Evolutionary conservation across 2,329 filamentous ascomycete genomes (phyloP).

Genomic region (Fusarium protoensiforme): DNA sequence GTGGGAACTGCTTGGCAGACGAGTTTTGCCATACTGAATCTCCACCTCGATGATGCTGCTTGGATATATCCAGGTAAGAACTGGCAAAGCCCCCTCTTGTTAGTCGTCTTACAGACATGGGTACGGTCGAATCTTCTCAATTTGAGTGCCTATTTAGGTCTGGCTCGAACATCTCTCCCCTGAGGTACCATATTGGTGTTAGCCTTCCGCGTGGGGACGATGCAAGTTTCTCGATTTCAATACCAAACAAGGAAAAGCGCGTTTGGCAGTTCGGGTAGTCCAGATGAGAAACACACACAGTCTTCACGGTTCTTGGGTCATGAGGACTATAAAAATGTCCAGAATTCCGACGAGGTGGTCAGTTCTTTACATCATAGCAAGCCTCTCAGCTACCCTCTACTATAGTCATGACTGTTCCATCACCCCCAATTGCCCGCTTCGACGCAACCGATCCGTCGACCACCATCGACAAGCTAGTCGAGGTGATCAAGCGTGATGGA

Average conservation of each 20-base stretch:
- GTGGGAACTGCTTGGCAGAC: slow-evolving; percentile 2
- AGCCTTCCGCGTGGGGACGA: neutral
- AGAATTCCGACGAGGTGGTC: neutral
- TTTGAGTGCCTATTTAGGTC: neutral
- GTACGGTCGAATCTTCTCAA: neutral
- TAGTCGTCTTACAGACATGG: neutral
- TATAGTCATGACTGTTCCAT: neutral
- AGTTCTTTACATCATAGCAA: neutral
- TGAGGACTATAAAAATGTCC: neutral
- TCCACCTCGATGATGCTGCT: neutral
- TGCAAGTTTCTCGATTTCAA: neutral
- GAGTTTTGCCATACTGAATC: neutral
- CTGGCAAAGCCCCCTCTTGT: neutral
- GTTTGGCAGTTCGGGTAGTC: neutral
- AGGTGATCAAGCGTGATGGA: slow-evolving; percentile 42
- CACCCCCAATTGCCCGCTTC: neutral
- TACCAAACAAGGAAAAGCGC: neutral
- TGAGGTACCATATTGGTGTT: neutral
- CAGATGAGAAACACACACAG: neutral
- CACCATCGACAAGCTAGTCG: neutral
- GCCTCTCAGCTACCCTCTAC: neutral
- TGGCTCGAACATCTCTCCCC: neutral
- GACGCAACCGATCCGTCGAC: neutral
- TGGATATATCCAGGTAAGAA: neutral
- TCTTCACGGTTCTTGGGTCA: neutral